Conservation (phyloP, 768 basidiomycete species). For the Pleurotus platypus region DNA sequence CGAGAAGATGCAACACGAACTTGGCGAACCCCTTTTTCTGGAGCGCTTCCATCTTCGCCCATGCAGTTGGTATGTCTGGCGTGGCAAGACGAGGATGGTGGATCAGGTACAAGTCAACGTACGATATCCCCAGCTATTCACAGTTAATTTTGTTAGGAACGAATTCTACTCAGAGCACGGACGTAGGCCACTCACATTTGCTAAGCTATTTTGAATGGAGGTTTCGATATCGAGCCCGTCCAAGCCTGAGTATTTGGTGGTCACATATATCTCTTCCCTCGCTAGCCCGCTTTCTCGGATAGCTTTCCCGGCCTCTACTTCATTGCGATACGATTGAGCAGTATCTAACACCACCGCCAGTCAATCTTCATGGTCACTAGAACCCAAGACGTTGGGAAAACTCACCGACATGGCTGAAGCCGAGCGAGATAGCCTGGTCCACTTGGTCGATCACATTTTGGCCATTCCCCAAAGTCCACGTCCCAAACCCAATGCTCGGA, state of each 20-base stretch:
- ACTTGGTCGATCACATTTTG: slow-evolving; percentile 49
- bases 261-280: slow-evolving; percentile 58
- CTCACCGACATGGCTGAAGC: slow-evolving; percentile 62
- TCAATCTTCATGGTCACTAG: too few relatives aligned
- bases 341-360: slow-evolving; percentile 37
- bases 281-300: slow-evolving; percentile 53
- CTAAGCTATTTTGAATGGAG: slow-evolving; percentile 53
- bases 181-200: slow-evolving; percentile 36
- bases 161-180: too few relatives aligned
- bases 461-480: slow-evolving; percentile 62
- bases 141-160: too few relatives aligned
- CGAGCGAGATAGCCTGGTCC: slow-evolving; percentile 57
- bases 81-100: slow-evolving; percentile 51
- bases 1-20: slow-evolving; percentile 24
- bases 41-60: slow-evolving; percentile 61
- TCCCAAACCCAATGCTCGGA: slow-evolving; percentile 58
- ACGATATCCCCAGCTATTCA: slow-evolving; percentile 54
- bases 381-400: not conserved
- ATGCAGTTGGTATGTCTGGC: slow-evolving; percentile 58
- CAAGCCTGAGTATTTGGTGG: slow-evolving; percentile 59
- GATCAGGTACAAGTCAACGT: slow-evolving; percentile 72
- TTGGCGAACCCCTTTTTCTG: slow-evolving; percentile 55
- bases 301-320: slow-evolving; percentile 50
- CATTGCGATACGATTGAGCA: slow-evolving; percentile 59
- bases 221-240: slow-evolving; percentile 48